phyloP scores from a whole-genome alignment of 2,329 filamentous ascomycete species.

The Penicillium sp. region DNA sequence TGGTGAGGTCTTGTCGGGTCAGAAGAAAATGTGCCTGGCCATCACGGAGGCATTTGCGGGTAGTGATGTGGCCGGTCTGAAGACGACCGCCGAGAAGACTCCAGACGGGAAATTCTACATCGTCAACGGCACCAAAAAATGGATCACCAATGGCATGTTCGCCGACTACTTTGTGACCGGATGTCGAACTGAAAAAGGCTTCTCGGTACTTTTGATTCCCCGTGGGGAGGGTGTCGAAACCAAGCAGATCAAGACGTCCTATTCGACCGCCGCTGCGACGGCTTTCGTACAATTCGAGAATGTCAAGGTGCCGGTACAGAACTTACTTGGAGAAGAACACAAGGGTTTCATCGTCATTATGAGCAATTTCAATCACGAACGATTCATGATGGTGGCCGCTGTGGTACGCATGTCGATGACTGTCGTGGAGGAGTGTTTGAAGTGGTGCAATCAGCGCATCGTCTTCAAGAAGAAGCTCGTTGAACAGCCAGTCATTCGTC shows the following conservation, averaged over 20 bases:
- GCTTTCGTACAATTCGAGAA: slow-evolving; percentile 78
- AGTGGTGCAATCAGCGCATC: slow-evolving; percentile 81
- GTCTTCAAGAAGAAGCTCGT: slow-evolving; percentile 79
- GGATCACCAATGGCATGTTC: slow-evolving; percentile 78
- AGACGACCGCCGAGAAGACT: slow-evolving; percentile 72
- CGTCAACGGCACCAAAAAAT: slow-evolving; percentile 56
- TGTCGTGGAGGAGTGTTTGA: slow-evolving; percentile 75
- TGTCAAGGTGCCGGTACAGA: slow-evolving; percentile 73
- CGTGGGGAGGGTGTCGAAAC: slow-evolving; percentile 63
- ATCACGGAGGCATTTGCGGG: slow-evolving; percentile 87
- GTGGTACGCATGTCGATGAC: slow-evolving; percentile 60
- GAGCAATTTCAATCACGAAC: slow-evolving; percentile 84
- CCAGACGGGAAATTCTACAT: slow-evolving; percentile 67
- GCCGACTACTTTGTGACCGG: slow-evolving; percentile 78
- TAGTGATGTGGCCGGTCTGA: slow-evolving; percentile 70
- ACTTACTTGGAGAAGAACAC: slow-evolving; percentile 75
- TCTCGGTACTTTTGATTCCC: slow-evolving; percentile 70
- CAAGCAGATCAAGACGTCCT: slow-evolving; percentile 59
- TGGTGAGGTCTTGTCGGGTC: slow-evolving; percentile 67
- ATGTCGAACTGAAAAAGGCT: slow-evolving; percentile 71
- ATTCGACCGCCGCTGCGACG: slow-evolving; percentile 72
- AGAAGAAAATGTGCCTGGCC: slow-evolving; percentile 83
- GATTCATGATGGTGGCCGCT: slow-evolving; percentile 67
- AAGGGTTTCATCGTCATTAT: slow-evolving; percentile 81
- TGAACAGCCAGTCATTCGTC: slow-evolving; percentile 72